phyloP scores from a whole-genome alignment of 495 filamentous ascomycete species.

The Penicillium bovifimosum region DNA sequence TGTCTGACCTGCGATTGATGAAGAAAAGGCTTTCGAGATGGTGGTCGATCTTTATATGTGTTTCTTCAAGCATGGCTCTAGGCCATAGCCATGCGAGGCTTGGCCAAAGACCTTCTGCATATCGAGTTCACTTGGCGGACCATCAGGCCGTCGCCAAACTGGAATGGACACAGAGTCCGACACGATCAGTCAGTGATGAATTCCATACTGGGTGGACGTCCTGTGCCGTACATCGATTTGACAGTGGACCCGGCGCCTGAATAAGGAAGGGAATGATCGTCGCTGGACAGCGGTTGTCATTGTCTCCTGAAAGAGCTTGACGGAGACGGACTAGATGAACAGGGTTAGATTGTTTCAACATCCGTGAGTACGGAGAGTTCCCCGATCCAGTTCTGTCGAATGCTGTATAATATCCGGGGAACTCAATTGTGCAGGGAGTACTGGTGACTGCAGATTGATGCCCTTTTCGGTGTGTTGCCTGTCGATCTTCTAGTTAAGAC shows the following conservation, averaged over 20 bases:
- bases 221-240: constrained; percentile 19
- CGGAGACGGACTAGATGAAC: constrained; percentile 6
- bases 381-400: constrained; percentile 20
- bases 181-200: constrained; percentile 9
- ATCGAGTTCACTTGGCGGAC: constrained; percentile 22
- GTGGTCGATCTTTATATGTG: constrained; percentile 23
- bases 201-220: constrained; percentile 16
- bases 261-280: constrained; percentile 21
- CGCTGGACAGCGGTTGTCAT: not conserved
- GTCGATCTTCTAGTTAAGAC: not conserved
- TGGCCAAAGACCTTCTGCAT: constrained; percentile 2
- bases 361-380: constrained; percentile 20
- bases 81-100: constrained; percentile 1
- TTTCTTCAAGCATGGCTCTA: not conserved
- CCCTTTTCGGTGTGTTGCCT: not conserved
- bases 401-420: not conserved
- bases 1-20: constrained; percentile 32
- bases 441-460: not conserved
- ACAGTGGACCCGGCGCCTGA: constrained; percentile 11
- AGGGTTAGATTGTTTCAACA: constrained; percentile 13
- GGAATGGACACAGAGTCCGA: constrained; percentile 17
- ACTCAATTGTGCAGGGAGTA: not conserved
- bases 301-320: constrained; percentile 1
- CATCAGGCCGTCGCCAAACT: constrained; percentile 20
- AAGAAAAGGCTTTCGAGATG: not conserved